Base-by-base conservation (phyloP, 306 rosid genomes). In the Medicago lupulina region DNA sequence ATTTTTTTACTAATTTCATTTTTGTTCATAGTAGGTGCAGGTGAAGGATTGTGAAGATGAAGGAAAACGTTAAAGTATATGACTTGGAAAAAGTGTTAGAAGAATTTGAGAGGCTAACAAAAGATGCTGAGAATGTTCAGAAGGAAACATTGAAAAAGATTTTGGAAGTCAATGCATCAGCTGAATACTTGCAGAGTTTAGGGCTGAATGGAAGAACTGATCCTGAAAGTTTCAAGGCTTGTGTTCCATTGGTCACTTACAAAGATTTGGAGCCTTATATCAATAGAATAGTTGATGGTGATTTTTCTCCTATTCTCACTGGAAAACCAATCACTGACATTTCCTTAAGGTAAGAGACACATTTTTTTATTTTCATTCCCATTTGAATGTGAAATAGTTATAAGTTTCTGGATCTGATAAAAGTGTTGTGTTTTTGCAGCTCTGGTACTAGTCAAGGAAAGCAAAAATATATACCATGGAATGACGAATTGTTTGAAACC, bases 361-460 rank as follows among this genome's bases (percentile, higher is more conserved):
- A 14, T 2, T 31, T 12, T 15, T 13, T 15, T 2, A 13, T 11
- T 12, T 58, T 3, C 6, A 1, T 28, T 7, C 8, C 11, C 13
- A 55, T 55, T 10, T 9, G 2, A 21, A 57, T 19, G 31, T 57
- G 36, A 31, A 57, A 21, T 1, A 7, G 19, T 31, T 61, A 5
- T 0, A n/a, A 59, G 5, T 6, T 10, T 61, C 2, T 31, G 16
- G 8, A 15, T 28, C 11, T 60, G 67, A 60, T 31, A 58, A 58
- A 47, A 15, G 38, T 53, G 40, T 31, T 19, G 68, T 80, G 28
- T 59, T 75, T 1, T 76, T 90, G 82, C 87, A 96, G 99, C 57
- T 96, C 99, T 87, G 99, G 99, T 7, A 96, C 99, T 38, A 90
- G 97, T 75, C 90, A 88, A 50, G 98, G 99, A 71, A 92, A 72